A percentile compares a stretch with the other conserved stretches of the same genome.
phyloP scores from a whole-genome alignment of 2,329 filamentous ascomycete genomes.

The Trichothecium roseum region DNA sequence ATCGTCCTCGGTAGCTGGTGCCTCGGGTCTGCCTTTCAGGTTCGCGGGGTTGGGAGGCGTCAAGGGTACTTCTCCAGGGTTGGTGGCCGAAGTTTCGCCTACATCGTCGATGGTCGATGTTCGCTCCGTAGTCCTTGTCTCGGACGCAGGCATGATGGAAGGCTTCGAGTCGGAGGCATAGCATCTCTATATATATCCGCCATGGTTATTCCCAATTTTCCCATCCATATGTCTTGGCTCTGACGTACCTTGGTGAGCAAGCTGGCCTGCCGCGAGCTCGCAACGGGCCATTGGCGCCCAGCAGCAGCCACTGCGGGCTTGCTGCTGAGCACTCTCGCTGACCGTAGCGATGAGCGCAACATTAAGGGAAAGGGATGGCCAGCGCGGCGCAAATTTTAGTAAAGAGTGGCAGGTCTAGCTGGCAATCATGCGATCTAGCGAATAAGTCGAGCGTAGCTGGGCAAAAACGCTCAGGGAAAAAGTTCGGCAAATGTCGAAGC shows the following conservation, averaged over 20 bases:
- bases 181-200: no score
- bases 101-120: conserved; percentile 27
- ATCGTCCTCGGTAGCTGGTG: conserved; percentile 9
- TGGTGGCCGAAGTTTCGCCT: conserved; percentile 18
- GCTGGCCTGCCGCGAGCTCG: conserved; percentile 21
- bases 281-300: conserved; percentile 48
- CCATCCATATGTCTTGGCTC: conserved; percentile 46
- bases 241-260: conserved; percentile 25
- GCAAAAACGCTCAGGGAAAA: conserved; percentile 34
- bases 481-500: conserved; percentile 27
- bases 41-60: conserved; percentile 23
- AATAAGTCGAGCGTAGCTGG: conserved; percentile 10
- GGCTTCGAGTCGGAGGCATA: conserved; percentile 31
- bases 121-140: conserved; percentile 38
- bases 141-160: conserved; percentile 41
- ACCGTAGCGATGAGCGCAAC: conserved; percentile 60
- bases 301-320: conserved; percentile 41
- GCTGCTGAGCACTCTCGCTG: conserved; percentile 48
- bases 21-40: conserved; percentile 18
- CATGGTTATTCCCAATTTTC: conserved; percentile 25
- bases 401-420: conserved; percentile 12
- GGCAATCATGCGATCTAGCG: conserved; percentile 1
- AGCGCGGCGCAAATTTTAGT: conserved; percentile 23
- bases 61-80: conserved; percentile 20
- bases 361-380: conserved; percentile 46